Conservation (phyloP, 1,139 yeast species). For the Suhomyces maxii region DNA sequence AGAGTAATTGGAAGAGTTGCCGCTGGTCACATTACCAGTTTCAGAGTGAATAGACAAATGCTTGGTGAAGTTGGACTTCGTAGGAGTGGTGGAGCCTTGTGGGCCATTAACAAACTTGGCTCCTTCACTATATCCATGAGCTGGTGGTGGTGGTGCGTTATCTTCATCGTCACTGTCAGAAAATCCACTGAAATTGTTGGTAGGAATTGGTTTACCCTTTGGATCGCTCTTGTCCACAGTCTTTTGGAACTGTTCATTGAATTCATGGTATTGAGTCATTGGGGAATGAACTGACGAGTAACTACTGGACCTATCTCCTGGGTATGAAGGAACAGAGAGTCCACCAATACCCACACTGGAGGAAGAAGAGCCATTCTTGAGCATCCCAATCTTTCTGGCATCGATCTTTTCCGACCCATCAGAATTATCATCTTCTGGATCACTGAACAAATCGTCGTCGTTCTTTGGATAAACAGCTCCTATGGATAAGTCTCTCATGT, state of each 20-base stretch:
- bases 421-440: slow-evolving; percentile 29
- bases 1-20: slow-evolving; percentile 21
- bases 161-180: slow-evolving; percentile 19
- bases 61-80: slow-evolving; percentile 15
- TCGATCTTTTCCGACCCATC: slow-evolving; percentile 28
- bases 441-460: slow-evolving; percentile 42
- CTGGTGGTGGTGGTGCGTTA: slow-evolving; percentile 28
- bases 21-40: slow-evolving; percentile 25
- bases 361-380: slow-evolving; percentile 10
- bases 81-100: slow-evolving; percentile 21
- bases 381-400: slow-evolving; percentile 27
- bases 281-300: slow-evolving; percentile 48
- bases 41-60: slow-evolving; percentile 30
- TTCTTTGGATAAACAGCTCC: slow-evolving; percentile 37
- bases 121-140: slow-evolving; percentile 13
- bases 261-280: slow-evolving; percentile 56
- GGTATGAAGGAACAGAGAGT: slow-evolving; percentile 28
- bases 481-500: slow-evolving; percentile 30
- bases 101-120: slow-evolving; percentile 17
- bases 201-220: slow-evolving; percentile 2
- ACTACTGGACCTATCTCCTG: slow-evolving; percentile 32
- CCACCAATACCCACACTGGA: slow-evolving; percentile 7
- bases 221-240: slow-evolving; percentile 14
- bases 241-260: slow-evolving; percentile 46
- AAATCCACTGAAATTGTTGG: slow-evolving; percentile 14